These are phyloP conservation scores for Cryptomeria japonica DNA, from an alignment of 75 land plant genomes.

Conservation along the genomic window DNA sequence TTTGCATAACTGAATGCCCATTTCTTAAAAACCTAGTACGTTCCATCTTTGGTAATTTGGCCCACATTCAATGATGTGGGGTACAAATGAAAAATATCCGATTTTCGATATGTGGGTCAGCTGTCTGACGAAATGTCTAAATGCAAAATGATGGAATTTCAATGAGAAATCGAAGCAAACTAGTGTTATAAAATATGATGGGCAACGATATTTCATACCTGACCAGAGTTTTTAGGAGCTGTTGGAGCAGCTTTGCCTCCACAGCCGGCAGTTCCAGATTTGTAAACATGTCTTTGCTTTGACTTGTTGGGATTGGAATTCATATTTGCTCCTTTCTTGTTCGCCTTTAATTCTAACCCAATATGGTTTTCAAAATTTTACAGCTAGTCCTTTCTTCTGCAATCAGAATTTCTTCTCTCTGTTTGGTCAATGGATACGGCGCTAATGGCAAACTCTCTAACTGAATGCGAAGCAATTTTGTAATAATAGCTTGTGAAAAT, in stretches of 20 bases:
- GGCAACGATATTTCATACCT: constrained; percentile 4
- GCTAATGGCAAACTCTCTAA: no score
- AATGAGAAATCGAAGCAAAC: background rate
- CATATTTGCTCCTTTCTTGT: background rate
- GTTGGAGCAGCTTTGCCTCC: constrained; percentile 35
- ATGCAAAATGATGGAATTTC: background rate
- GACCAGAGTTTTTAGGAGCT: constrained; percentile 30
- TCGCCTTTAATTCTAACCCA: background rate
- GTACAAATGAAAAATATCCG: background rate
- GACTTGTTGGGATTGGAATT: constrained; percentile 8
- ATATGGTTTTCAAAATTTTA: background rate
- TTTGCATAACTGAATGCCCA: background rate
- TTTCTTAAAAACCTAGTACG: background rate
- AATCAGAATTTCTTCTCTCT: background rate
- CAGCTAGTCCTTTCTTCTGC: background rate
- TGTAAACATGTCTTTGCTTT: constrained; percentile 38
- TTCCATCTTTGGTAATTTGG: background rate
- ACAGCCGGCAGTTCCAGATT: constrained; percentile 41
- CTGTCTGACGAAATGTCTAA: background rate
- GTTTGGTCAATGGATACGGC: background rate
- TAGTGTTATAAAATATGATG: background rate
- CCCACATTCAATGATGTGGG: background rate
- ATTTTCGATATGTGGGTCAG: background rate
- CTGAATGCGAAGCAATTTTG: no score
- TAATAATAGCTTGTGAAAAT: no score